A percentile compares a stretch with the other conserved stretches of the same genome.
phyloP scores from a whole-genome alignment of 106 monocot genomes.

The Acanthochlamys bracteata region DNA sequence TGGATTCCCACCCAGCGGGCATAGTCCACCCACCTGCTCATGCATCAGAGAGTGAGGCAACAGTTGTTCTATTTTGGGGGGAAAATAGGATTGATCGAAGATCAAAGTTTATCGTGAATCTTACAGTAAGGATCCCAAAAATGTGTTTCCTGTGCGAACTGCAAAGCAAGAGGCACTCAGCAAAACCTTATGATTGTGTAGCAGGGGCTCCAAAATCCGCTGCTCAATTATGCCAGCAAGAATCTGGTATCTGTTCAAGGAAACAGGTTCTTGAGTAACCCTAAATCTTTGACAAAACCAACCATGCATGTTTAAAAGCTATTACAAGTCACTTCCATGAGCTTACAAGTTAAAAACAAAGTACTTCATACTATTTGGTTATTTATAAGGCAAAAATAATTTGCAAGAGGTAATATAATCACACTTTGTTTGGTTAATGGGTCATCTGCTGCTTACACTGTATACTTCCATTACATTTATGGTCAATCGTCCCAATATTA shows the following conservation, averaged over 20 bases:
- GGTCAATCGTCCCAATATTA: too few relatives aligned
- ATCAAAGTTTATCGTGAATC: background rate
- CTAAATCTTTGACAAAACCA: too few relatives aligned
- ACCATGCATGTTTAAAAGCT: too few relatives aligned
- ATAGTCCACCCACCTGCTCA: slow-evolving; percentile 64
- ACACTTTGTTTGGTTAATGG: too few relatives aligned
- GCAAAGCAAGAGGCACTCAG: slow-evolving; percentile 72
- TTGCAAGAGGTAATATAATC: too few relatives aligned
- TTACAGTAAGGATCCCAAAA: slow-evolving; percentile 79
- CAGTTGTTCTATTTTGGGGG: background rate
- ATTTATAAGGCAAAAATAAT: too few relatives aligned
- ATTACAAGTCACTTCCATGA: too few relatives aligned
- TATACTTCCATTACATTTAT: too few relatives aligned
- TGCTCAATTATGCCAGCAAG: slow-evolving; percentile 78
- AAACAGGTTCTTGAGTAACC: background rate
- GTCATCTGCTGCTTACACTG: too few relatives aligned
- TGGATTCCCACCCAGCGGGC: slow-evolving; percentile 57
- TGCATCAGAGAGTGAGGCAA: background rate
- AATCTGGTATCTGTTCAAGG: slow-evolving; percentile 56
- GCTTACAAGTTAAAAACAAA: too few relatives aligned
- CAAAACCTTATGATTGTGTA: slow-evolving; percentile 54
- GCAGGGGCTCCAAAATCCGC: slow-evolving; percentile 64
- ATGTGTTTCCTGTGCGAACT: slow-evolving; percentile 88
- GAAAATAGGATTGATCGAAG: background rate
- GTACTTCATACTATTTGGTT: too few relatives aligned